phyloP scores from a whole-genome alignment of 129 eudicot genomes.

The Flaveria trinervia region DNA sequence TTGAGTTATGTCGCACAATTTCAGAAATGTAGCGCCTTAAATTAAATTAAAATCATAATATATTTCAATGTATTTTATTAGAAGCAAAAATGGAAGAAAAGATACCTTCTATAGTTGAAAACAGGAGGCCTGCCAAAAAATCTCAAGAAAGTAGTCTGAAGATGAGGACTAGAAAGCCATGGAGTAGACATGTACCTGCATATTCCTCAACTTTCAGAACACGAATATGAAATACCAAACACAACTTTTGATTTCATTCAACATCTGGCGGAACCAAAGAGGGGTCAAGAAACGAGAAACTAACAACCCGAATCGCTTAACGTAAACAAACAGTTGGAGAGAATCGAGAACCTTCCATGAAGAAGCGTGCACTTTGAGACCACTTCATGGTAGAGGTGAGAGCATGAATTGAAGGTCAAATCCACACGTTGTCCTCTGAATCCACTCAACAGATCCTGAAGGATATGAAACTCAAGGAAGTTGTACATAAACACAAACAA shows the following conservation, averaged over 20 bases:
- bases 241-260: background rate
- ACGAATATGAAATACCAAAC: background rate
- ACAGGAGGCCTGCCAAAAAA: slow-evolving; percentile 70
- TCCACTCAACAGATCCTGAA: slow-evolving; percentile 64
- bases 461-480: slow-evolving; percentile 70
- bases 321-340: background rate
- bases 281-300: background rate
- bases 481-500: slow-evolving; percentile 44
- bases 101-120: slow-evolving; percentile 61
- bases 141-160: slow-evolving; percentile 72
- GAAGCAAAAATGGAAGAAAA: background rate
- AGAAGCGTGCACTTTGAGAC: slow-evolving; percentile 82
- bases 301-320: background rate
- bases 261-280: too few relatives aligned
- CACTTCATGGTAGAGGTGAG: slow-evolving; percentile 61
- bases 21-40: background rate
- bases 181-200: slow-evolving; percentile 86
- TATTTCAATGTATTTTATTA: too few relatives aligned
- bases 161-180: slow-evolving; percentile 95
- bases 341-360: slow-evolving; percentile 64
- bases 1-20: too few relatives aligned
- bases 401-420: slow-evolving; percentile 62
- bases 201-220: slow-evolving; percentile 4
- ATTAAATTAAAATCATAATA: background rate
- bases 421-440: slow-evolving; percentile 73